Evolutionary conservation across 805 yeast species (phyloP), one percentile per base, ranked within the genome.

Genomic region (Saturnispora dispora): DNA sequence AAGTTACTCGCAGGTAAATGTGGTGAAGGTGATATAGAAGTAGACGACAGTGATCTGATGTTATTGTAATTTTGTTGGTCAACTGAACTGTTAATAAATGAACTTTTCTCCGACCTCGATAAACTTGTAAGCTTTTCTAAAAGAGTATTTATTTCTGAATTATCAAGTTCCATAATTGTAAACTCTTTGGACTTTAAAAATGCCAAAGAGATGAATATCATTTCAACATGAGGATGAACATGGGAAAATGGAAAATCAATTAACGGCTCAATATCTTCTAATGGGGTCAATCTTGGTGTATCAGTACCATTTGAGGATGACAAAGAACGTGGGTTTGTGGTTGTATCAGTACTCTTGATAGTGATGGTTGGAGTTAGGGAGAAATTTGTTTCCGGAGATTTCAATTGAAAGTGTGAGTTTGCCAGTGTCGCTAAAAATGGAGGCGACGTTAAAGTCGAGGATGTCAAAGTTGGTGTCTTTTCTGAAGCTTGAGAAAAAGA

Each of bases 81-180:
- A 6, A 33, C 50, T 5, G 57, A 52, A 11, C 66, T 58, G 46
- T 59, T 56, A 18, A 37, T 11, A 11, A 37, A 37, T 18, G 41
- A 37, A 18, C 23, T 37, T 15, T 62, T 58, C 36, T 63, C 71
- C 35, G 60, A 53, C 41, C 60, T 61, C 51, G 54, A 62, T 64
- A 63, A 70, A 13, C 81, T 72, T 1, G 82, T 79, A 45, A 77
- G 62, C 37, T 82, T 76, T 54, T 79, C 79, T 55, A 90, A 72
- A 57, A 81, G 81, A 62, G 89, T 95, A 37, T 89, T 74, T 44
- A 88, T 87, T 67, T 90, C 98, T 56, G 86, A 82, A 63, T 88
- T 95, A 61, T 90, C 98, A 56, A 89, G 81, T 63, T 90, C 97
- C 56, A 87, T 75, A 50, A 90, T 73, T 39, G 85, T 80, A 58